Percentiles rank a stretch among this genome's conserved stretches.
phyloP scores from a whole-genome alignment of 371 early-diverging fungal genomes.

The Dichotomocladium elegans region DNA sequence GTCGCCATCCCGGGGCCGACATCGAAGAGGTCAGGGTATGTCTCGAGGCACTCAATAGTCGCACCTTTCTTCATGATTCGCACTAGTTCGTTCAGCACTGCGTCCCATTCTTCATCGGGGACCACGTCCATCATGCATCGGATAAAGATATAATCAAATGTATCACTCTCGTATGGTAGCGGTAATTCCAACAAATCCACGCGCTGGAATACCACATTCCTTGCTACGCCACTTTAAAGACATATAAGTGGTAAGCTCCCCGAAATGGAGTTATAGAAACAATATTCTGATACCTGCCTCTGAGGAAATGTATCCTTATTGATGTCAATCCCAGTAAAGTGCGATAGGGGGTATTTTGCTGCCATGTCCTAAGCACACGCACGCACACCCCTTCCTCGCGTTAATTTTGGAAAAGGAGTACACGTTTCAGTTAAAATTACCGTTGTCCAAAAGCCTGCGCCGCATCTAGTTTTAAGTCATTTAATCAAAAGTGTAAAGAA shows the following conservation, averaged over 20 bases:
- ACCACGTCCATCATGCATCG: constrained; percentile 37
- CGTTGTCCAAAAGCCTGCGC: constrained; percentile 41
- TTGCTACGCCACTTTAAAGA: constrained; percentile 7
- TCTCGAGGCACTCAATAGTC: constrained; percentile 42
- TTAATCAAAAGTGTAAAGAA: too few relatives aligned
- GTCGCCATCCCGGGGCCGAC: constrained; percentile 36
- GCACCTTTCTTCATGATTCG: constrained; percentile 45
- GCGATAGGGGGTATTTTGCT: constrained; percentile 27
- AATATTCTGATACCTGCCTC: constrained; percentile 18
- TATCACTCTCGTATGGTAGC: constrained; percentile 35
- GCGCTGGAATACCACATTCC: constrained; percentile 30
- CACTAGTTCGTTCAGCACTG: constrained; percentile 28
- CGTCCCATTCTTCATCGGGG: constrained; percentile 39
- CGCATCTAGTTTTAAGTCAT: constrained; percentile 34
- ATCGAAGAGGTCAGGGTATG: constrained; percentile 39
- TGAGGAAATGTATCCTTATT: constrained; percentile 34
- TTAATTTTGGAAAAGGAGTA: not conserved
- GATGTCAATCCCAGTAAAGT: constrained; percentile 42
- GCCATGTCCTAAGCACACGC: constrained; percentile 35
- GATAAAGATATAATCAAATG: constrained; percentile 40
- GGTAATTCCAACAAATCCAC: constrained; percentile 35
- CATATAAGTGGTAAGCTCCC: not conserved
- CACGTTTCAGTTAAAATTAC: constrained; percentile 13
- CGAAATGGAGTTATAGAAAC: too few relatives aligned
- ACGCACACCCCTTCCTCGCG: not conserved